These are phyloP conservation scores for Canariomyces notabilis DNA, from an alignment of 2,329 filamentous ascomycete genomes.

Conservation along the genomic window DNA sequence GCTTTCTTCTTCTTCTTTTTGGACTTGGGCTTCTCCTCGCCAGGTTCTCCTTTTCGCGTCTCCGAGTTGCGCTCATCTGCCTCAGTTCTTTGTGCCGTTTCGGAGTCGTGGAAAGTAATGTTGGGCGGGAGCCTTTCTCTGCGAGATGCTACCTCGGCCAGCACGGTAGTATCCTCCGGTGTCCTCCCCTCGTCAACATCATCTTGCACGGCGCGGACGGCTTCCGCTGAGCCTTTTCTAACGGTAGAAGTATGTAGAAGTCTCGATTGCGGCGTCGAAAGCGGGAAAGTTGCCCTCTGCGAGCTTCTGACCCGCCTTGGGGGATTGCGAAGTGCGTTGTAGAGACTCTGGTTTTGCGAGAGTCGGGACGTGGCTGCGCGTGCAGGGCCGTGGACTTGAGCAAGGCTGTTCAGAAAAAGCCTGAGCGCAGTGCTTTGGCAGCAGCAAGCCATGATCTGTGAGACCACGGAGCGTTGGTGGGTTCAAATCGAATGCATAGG, in stretches of 20 bases:
- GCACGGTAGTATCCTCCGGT: background rate
- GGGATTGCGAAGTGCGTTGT: conserved; percentile 9
- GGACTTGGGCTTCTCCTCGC: background rate
- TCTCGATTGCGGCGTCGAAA: background rate
- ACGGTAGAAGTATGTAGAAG: conserved; percentile 15
- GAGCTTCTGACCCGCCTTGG: background rate
- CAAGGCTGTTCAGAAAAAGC: conserved; percentile 45
- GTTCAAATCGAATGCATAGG: background rate
- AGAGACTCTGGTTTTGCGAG: background rate
- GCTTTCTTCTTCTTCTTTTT: background rate
- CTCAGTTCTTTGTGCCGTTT: background rate
- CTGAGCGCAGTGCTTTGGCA: conserved; percentile 43
- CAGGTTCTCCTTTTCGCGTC: background rate
- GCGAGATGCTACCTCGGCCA: background rate
- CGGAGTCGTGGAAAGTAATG: background rate
- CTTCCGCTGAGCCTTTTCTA: background rate
- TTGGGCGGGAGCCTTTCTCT: background rate
- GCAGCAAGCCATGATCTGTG: conserved; percentile 41
- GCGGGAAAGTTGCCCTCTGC: background rate
- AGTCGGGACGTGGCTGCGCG: conserved; percentile 8
- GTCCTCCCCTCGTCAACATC: background rate
- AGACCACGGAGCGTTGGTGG: background rate
- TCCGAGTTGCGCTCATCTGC: too few species aligned
- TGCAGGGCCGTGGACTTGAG: conserved; percentile 34
- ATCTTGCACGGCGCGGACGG: background rate